A percentile compares a stretch with the other conserved stretches of the same genome.
Conservation (phyloP, 371 early-diverging fungal species). For the Actinomortierella ambigua region DNA sequence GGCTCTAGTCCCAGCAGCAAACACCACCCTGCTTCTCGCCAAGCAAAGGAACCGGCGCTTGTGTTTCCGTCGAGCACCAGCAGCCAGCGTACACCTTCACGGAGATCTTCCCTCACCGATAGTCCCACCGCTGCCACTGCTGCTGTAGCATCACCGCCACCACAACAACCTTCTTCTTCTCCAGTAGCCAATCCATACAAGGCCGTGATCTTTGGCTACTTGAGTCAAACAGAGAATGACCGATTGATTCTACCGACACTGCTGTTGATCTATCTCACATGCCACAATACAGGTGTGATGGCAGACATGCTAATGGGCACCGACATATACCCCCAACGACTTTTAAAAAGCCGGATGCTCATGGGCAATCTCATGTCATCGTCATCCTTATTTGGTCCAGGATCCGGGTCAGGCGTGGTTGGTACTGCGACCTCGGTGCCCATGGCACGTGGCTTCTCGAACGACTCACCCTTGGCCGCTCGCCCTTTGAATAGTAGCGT, state of each 20-base stretch:
- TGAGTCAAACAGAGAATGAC: conserved; percentile 27
- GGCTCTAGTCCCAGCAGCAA: conserved; percentile 25
- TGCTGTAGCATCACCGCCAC: conserved; percentile 10
- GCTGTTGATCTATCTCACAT: conserved; percentile 38
- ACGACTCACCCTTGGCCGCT: conserved; percentile 20
- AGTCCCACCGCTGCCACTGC: neutral
- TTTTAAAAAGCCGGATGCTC: conserved; percentile 34
- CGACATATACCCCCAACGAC: conserved; percentile 46
- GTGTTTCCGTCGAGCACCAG: conserved; percentile 1
- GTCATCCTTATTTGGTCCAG: too few species aligned
- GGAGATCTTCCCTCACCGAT: neutral
- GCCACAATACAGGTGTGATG: conserved; percentile 45
- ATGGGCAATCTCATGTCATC: conserved; percentile 22
- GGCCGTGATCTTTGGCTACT: conserved; percentile 32
- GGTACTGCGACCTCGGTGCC: neutral
- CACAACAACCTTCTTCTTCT: neutral
- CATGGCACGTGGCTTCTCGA: conserved; percentile 28
- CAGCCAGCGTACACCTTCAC: neutral
- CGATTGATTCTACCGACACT: conserved; percentile 37
- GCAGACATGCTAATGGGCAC: conserved; percentile 45
- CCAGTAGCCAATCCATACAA: conserved; percentile 34
- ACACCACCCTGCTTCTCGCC: too few species aligned
- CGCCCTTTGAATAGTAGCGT: neutral
- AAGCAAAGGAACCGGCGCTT: neutral
- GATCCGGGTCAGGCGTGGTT: too few species aligned